phyloP scores from a whole-genome alignment of 208 protist species.

The Trichomonas tenax region DNA sequence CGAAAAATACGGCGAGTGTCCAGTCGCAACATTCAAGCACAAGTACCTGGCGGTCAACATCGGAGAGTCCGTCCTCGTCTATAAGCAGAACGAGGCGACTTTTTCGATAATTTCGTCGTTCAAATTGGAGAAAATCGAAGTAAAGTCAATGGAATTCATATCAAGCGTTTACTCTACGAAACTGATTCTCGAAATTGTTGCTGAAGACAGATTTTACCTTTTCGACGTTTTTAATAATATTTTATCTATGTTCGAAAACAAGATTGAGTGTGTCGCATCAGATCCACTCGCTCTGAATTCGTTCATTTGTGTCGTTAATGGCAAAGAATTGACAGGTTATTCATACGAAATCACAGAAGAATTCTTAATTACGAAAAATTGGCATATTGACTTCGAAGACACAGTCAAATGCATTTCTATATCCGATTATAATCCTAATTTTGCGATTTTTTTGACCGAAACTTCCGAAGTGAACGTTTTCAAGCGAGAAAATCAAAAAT shows the following conservation, averaged over 20 bases:
- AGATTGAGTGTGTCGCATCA: background rate
- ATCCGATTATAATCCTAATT: background rate
- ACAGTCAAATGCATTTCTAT: background rate
- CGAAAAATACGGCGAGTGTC: background rate
- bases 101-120: background rate
- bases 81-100: background rate
- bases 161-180: background rate
- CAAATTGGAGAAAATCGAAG: background rate
- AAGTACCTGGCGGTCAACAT: background rate
- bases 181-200: background rate
- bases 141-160: background rate
- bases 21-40: background rate
- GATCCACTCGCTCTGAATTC: background rate
- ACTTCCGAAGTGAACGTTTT: background rate
- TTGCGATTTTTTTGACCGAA: background rate
- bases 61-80: background rate
- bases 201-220: background rate
- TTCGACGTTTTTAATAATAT: background rate
- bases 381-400: background rate
- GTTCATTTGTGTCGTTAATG: background rate
- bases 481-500: background rate
- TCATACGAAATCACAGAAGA: background rate
- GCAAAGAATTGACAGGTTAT: background rate
- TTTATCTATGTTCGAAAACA: background rate
- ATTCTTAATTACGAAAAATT: background rate